Evolutionary conservation across 805 yeast genomes (phyloP).

Genomic region (Priceomyces fermenticarens): DNA sequence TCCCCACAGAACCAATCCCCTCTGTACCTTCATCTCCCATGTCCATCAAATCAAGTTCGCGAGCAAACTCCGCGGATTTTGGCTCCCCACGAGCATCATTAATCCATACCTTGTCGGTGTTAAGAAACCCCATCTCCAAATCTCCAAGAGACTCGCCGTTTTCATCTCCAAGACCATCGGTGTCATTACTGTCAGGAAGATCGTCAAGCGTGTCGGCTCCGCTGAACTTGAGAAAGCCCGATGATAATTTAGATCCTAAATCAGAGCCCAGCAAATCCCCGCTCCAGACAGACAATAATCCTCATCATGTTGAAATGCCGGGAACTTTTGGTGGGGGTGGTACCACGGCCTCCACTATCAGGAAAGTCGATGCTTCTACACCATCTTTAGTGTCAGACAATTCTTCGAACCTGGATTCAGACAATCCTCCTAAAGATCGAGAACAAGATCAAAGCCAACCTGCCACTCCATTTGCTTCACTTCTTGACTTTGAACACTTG

Average conservation of each 20-base stretch:
- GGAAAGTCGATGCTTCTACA: background rate
- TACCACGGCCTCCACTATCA: slow-evolving; percentile 2
- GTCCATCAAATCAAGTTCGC: slow-evolving; percentile 32
- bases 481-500: slow-evolving; percentile 31
- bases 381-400: slow-evolving; percentile 2
- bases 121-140: slow-evolving; percentile 32
- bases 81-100: slow-evolving; percentile 40
- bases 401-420: slow-evolving; percentile 1
- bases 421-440: background rate
- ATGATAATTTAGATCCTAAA: background rate
- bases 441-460: background rate
- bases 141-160: slow-evolving; percentile 40
- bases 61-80: slow-evolving; percentile 35
- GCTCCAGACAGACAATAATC: slow-evolving; percentile 1
- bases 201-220: background rate
- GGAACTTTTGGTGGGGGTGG: slow-evolving; percentile 4
- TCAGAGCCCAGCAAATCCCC: background rate
- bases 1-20: slow-evolving; percentile 54
- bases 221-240: background rate
- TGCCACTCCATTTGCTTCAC: slow-evolving; percentile 3
- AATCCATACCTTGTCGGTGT: slow-evolving; percentile 37
- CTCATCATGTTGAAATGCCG: no score
- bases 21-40: slow-evolving; percentile 35
- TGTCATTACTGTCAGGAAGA: slow-evolving; percentile 26
- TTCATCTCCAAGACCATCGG: slow-evolving; percentile 48